phyloP scores from a whole-genome alignment of 1,284 basidiomycete species.

The Cryptococcus sp. region DNA sequence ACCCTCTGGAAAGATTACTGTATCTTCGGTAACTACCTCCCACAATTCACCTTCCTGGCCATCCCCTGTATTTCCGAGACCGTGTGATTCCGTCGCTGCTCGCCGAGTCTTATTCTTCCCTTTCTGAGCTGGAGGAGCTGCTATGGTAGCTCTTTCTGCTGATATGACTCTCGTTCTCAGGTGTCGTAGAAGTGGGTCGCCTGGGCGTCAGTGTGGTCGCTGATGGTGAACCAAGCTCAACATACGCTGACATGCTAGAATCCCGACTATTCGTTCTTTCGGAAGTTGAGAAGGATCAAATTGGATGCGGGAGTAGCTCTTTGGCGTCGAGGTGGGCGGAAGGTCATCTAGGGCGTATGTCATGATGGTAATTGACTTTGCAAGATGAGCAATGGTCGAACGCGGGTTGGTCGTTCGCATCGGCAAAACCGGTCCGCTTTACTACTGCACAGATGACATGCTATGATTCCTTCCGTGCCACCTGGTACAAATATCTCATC shows the following conservation, averaged over 20 bases:
- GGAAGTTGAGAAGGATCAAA: constrained; percentile 41
- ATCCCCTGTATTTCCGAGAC: constrained; percentile 4
- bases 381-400: no score
- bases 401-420: no score
- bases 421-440: no score
- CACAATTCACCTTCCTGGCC: constrained; percentile 29
- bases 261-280: constrained; percentile 43
- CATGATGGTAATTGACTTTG: no score
- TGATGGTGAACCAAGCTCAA: background rate
- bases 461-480: no score
- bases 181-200: constrained; percentile 42
- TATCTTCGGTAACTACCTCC: constrained; percentile 68
- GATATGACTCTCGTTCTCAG: constrained; percentile 32
- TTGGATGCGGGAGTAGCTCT: constrained; percentile 42
- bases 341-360: constrained; percentile 28
- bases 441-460: no score
- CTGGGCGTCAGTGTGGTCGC: constrained; percentile 13
- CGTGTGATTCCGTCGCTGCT: constrained; percentile 1
- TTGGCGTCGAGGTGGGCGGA: constrained; percentile 34
- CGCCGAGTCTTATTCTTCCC: constrained; percentile 33
- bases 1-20: constrained; percentile 78
- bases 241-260: constrained; percentile 49
- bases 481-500: no score
- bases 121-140: constrained; percentile 32
- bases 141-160: constrained; percentile 18